Evolutionary conservation across 192 early-diverging fungal genomes (phyloP).

Genomic region (Gryganskiella cystojenkinii): DNA sequence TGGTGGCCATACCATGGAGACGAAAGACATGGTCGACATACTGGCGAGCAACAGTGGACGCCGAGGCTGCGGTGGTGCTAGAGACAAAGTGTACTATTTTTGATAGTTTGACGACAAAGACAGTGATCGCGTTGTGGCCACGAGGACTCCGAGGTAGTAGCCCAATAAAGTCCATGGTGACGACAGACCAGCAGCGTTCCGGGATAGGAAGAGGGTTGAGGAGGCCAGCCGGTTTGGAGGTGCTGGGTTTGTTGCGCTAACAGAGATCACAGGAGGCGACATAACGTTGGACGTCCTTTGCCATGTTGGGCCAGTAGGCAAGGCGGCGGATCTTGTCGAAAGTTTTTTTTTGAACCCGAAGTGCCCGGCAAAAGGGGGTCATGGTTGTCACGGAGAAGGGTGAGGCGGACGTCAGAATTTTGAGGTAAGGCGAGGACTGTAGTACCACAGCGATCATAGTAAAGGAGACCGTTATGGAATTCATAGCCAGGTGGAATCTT

Average conservation of each 20-base stretch:
- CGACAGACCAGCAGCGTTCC: no score
- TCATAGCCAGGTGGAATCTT: no score
- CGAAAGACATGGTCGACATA: conserved; percentile 40
- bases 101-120: conserved; percentile 57
- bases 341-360: conserved; percentile 30
- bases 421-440: no score
- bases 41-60: conserved; percentile 1
- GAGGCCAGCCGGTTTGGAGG: no score
- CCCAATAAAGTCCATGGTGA: no score
- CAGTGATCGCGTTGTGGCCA: no score
- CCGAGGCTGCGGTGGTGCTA: conserved; percentile 6
- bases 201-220: no score
- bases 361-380: conserved; percentile 34
- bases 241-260: conserved; percentile 39
- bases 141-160: no score
- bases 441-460: no score
- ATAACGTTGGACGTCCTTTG: conserved; percentile 2
- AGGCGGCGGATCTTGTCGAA: neutral
- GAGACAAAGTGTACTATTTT: conserved; percentile 53
- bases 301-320: conserved; percentile 6
- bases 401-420: no score
- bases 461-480: no score
- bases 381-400: neutral
- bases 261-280: conserved; percentile 14
- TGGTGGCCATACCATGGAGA: conserved; percentile 50